phyloP scores from a whole-genome alignment of 306 rosid genomes.

The Sindora glabra region DNA sequence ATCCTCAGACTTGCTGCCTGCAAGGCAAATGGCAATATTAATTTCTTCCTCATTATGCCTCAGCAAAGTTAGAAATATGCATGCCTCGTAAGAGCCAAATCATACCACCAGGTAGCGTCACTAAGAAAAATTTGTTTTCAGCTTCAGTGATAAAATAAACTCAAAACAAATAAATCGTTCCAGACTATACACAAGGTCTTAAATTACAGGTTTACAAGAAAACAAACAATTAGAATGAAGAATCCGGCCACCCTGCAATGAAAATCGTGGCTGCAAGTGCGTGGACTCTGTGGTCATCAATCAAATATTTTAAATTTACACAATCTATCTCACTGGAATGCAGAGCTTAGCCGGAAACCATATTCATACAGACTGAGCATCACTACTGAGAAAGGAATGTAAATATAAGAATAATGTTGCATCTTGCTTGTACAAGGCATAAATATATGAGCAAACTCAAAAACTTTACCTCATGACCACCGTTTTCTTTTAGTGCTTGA shows the following conservation, averaged over 20 bases:
- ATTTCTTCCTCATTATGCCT: neutral
- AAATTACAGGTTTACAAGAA: slow-evolving; percentile 8
- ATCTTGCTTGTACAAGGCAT: neutral
- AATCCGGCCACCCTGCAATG: slow-evolving; percentile 1
- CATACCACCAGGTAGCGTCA: neutral
- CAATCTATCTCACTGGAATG: slow-evolving; percentile 7
- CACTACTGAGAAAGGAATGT: neutral
- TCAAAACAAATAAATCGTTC: slow-evolving; percentile 4
- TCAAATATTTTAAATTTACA: neutral
- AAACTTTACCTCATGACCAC: slow-evolving; percentile 78
- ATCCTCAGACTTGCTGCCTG: slow-evolving; percentile 93
- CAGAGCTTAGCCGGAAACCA: neutral
- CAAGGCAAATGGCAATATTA: slow-evolving; percentile 26
- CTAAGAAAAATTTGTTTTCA: neutral
- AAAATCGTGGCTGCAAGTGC: neutral
- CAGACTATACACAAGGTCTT: neutral
- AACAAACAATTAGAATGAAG: neutral
- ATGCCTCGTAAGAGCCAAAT: neutral
- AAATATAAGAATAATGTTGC: neutral
- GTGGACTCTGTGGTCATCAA: neutral
- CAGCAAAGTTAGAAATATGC: neutral
- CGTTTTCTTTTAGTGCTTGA: slow-evolving; percentile 57
- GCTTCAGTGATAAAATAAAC: neutral
- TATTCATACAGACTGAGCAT: neutral
- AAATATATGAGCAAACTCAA: slow-evolving; percentile 8